Conservation (phyloP, 345 rosid species). For the Trapa bicornis region DNA sequence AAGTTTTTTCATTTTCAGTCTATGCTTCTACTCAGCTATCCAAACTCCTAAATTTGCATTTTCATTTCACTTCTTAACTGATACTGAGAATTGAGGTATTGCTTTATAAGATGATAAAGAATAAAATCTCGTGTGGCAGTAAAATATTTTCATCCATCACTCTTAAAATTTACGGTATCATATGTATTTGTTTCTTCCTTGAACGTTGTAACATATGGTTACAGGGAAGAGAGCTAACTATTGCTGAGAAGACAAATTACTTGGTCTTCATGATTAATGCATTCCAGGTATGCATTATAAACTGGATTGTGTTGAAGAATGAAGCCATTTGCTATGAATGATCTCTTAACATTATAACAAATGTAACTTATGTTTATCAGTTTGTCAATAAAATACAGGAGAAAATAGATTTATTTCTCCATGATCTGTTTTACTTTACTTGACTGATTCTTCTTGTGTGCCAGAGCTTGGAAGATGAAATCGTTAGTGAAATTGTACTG, state of each 20-base stretch:
- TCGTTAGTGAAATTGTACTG: slow-evolving; percentile 75
- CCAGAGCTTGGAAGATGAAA: slow-evolving; percentile 95
- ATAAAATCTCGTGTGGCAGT: neutral
- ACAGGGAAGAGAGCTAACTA: slow-evolving; percentile 75
- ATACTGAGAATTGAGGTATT: neutral
- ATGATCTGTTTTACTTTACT: neutral
- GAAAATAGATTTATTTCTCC: neutral
- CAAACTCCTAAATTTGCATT: neutral
- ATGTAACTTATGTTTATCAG: neutral
- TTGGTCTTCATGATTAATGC: slow-evolving; percentile 93
- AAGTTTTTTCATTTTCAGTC: neutral
- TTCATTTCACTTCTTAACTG: neutral
- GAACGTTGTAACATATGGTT: slow-evolving; percentile 10
- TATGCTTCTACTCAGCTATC: neutral
- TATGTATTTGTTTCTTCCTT: neutral
- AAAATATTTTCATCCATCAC: neutral
- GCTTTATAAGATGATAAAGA: neutral
- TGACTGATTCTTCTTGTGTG: slow-evolving; percentile 4
- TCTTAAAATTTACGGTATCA: neutral
- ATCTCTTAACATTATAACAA: neutral
- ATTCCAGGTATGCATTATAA: slow-evolving; percentile 58
- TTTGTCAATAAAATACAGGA: neutral
- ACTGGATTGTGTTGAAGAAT: neutral
- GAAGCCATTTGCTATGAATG: neutral
- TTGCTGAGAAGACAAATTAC: slow-evolving; percentile 89